Conservation (phyloP, 306 rosid species). For the Bauhinia variegata region DNA sequence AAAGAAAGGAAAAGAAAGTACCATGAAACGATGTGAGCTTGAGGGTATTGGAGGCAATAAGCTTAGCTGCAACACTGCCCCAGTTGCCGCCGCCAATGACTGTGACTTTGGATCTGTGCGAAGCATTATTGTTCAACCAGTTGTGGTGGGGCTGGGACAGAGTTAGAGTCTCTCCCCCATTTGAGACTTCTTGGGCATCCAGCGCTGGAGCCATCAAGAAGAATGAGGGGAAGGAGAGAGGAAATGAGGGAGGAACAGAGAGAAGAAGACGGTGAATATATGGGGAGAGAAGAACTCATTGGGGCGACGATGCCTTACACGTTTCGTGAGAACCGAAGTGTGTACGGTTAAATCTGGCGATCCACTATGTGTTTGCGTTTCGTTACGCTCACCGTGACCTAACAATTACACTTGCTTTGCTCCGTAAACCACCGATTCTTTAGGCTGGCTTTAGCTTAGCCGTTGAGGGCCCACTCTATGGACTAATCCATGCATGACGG, state of each 20-base stretch:
- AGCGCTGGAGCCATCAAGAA: constrained; percentile 65
- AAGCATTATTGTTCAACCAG: constrained; percentile 41
- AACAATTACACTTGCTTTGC: no score
- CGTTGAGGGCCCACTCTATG: neutral
- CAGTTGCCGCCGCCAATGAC: constrained; percentile 91
- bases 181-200: constrained; percentile 34
- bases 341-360: constrained; percentile 56
- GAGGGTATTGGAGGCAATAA: constrained; percentile 83
- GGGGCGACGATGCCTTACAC: constrained; percentile 71
- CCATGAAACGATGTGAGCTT: constrained; percentile 68
- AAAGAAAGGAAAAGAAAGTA: constrained; percentile 29
- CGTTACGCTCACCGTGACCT: neutral
- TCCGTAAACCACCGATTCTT: neutral
- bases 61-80: constrained; percentile 94
- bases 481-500: neutral
- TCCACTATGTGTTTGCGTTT: constrained; percentile 37
- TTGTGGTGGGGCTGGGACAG: no score
- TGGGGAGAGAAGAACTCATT: constrained; percentile 27
- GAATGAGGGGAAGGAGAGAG: neutral
- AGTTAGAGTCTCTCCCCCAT: constrained; percentile 31
- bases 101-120: constrained; percentile 68
- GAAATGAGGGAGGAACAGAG: neutral
- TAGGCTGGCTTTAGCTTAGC: no score
- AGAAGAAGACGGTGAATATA: constrained; percentile 19
- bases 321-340: constrained; percentile 56